These are phyloP conservation scores for Naganishia onofrii DNA, from an alignment of 768 basidiomycete species.

Conservation along the genomic window DNA sequence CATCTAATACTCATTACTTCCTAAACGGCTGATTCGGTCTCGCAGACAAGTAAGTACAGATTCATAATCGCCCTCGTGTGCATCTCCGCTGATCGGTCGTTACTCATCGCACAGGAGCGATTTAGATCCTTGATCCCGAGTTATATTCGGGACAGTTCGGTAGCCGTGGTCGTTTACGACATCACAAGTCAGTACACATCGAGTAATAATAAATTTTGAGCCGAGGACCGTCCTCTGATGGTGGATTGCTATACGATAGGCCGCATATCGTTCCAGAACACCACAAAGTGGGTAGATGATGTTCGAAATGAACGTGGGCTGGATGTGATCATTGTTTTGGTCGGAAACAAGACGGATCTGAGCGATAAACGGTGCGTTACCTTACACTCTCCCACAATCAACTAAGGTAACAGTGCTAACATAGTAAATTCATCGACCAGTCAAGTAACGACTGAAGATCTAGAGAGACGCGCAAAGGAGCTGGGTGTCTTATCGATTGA, in stretches of 20 bases:
- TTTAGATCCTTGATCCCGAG: slow-evolving; percentile 96
- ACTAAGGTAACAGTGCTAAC: not conserved
- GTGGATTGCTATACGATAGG: slow-evolving; percentile 60
- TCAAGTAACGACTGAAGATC: slow-evolving; percentile 98
- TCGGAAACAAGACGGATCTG: slow-evolving; percentile 98
- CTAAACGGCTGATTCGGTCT: not conserved
- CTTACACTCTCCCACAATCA: not conserved
- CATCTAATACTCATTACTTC: not conserved
- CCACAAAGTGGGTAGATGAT: slow-evolving; percentile 99
- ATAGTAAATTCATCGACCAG: slow-evolving; percentile 54
- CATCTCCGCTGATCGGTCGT: not conserved
- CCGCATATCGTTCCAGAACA: slow-evolving; percentile 96
- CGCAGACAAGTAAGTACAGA: slow-evolving; percentile 10
- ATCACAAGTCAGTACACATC: slow-evolving; percentile 77
- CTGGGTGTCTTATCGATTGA: slow-evolving; percentile 98
- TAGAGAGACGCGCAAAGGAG: slow-evolving; percentile 83
- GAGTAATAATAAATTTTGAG: too few species aligned
- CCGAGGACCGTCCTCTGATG: not conserved
- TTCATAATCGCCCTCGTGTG: not conserved
- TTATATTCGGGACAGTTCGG: slow-evolving; percentile 97
- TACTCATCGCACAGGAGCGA: slow-evolving; percentile 68
- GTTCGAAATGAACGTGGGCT: slow-evolving; percentile 94
- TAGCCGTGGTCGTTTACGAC: slow-evolving; percentile 98
- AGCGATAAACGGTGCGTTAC: slow-evolving; percentile 91
- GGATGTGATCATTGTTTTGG: slow-evolving; percentile 96